A percentile compares a stretch with the other conserved stretches of the same genome.
Evolutionary conservation across 129 eudicot species (phyloP).

Genomic region (Artemisia argyi): DNA sequence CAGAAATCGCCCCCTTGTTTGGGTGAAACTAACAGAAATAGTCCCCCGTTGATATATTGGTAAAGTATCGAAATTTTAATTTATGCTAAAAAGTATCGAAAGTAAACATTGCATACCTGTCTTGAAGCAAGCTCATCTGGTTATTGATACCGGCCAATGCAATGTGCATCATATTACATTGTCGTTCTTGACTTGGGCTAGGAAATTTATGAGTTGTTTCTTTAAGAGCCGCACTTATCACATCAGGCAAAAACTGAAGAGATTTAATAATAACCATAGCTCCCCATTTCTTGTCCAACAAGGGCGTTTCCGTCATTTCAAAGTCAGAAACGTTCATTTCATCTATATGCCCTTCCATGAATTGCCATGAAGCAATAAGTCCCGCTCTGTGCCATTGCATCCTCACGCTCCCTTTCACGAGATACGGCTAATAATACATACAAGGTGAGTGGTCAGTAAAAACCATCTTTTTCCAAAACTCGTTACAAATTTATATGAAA

Average conservation of each 20-base stretch:
- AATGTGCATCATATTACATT: slow-evolving; percentile 89
- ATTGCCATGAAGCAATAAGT: slow-evolving; percentile 94
- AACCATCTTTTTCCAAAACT: background rate
- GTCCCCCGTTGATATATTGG: too few relatives aligned
- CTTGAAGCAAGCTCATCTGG: slow-evolving; percentile 97
- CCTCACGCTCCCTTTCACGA: slow-evolving; percentile 85
- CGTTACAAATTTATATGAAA: background rate
- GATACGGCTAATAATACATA: slow-evolving; percentile 73
- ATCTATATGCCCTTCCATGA: slow-evolving; percentile 74
- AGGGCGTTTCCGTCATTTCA: slow-evolving; percentile 37
- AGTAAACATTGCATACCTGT: slow-evolving; percentile 53
- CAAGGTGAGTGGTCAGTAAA: slow-evolving; percentile 15
- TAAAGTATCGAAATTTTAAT: too few relatives aligned
- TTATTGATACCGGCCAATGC: slow-evolving; percentile 89
- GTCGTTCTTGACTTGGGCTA: slow-evolving; percentile 38
- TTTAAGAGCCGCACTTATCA: slow-evolving; percentile 68
- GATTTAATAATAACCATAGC: slow-evolving; percentile 95
- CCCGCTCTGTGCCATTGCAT: slow-evolving; percentile 99
- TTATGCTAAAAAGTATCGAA: too few relatives aligned
- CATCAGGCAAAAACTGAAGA: slow-evolving; percentile 76
- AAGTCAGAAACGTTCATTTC: slow-evolving; percentile 40
- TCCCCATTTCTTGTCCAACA: slow-evolving; percentile 89
- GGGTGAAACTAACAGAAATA: too few relatives aligned
- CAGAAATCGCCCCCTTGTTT: too few relatives aligned
- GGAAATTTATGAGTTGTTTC: slow-evolving; percentile 52